phyloP scores from a whole-genome alignment of 1,139 yeast genomes.

The Blastobotrys serpentis region DNA sequence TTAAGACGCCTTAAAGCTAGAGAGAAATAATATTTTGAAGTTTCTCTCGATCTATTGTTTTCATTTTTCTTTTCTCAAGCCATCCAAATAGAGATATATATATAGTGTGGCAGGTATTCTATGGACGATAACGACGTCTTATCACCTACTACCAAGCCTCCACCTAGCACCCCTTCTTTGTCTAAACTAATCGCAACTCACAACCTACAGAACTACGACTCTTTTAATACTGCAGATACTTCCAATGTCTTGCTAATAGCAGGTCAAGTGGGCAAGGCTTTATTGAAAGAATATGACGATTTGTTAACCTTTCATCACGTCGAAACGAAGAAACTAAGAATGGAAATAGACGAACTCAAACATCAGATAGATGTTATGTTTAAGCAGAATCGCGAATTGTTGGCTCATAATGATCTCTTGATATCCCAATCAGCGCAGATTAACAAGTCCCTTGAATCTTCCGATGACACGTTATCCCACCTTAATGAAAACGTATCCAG shows the following conservation, averaged over 20 bases:
- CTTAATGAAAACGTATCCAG: conserved; percentile 3
- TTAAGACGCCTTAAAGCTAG: neutral
- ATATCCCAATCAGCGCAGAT: neutral
- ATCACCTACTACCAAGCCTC: neutral
- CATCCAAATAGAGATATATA: too few species aligned
- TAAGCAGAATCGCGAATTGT: conserved; percentile 2
- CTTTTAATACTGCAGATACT: neutral
- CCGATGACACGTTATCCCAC: neutral
- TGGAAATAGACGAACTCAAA: conserved; percentile 8
- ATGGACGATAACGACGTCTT: neutral
- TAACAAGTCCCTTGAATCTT: conserved; percentile 1
- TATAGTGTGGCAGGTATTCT: neutral
- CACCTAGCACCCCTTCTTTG: neutral
- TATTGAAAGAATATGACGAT: neutral
- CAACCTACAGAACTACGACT: conserved; percentile 7
- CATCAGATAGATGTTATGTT: conserved; percentile 5
- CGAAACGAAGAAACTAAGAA: neutral
- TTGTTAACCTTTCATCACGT: neutral
- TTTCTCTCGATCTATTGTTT: neutral
- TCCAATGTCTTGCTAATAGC: conserved; percentile 5
- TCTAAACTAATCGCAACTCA: neutral
- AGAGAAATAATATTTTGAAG: neutral
- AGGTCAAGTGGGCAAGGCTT: conserved; percentile 4
- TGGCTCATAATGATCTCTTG: neutral
- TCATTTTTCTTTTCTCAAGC: neutral